These are phyloP conservation scores for Metschnikowia picachoensis DNA, from an alignment of 805 yeast genomes.

Conservation along the genomic window DNA sequence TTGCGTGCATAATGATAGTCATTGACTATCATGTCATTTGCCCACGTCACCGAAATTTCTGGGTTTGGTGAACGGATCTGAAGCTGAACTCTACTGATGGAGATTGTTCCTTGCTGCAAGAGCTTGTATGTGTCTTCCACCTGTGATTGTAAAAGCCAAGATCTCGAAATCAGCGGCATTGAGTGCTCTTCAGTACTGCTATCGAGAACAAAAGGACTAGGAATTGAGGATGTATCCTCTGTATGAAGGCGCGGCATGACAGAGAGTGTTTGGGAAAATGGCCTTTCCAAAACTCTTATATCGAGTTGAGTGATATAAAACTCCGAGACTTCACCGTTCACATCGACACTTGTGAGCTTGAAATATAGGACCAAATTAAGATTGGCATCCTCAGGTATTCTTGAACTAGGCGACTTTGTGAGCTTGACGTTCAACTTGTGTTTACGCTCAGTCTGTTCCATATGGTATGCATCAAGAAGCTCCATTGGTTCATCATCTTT, in stretches of 20 bases:
- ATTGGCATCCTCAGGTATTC: slow-evolving; percentile 5
- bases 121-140: slow-evolving; percentile 5
- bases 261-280: slow-evolving; percentile 21
- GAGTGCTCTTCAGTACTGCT: slow-evolving; percentile 11
- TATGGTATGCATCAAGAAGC: slow-evolving; percentile 16
- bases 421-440: slow-evolving; percentile 23
- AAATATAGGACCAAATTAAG: slow-evolving; percentile 21
- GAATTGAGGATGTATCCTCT: slow-evolving; percentile 26
- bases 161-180: slow-evolving; percentile 31
- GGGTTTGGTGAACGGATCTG: slow-evolving; percentile 24
- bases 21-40: slow-evolving; percentile 2
- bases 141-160: slow-evolving; percentile 26
- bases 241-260: slow-evolving; percentile 29
- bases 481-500: slow-evolving; percentile 40
- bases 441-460: slow-evolving; percentile 3
- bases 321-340: slow-evolving; percentile 17
- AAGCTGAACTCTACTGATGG: slow-evolving; percentile 17
- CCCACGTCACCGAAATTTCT: slow-evolving; percentile 23
- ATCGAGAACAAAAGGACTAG: slow-evolving; percentile 33
- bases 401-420: slow-evolving; percentile 20
- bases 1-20: slow-evolving; percentile 11
- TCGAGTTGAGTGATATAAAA: slow-evolving; percentile 23
- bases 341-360: slow-evolving; percentile 23
- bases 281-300: slow-evolving; percentile 24
- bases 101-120: slow-evolving; percentile 13